phyloP scores from a whole-genome alignment of 2,329 filamentous ascomycete species.

The Tolypocladium guangdongense region DNA sequence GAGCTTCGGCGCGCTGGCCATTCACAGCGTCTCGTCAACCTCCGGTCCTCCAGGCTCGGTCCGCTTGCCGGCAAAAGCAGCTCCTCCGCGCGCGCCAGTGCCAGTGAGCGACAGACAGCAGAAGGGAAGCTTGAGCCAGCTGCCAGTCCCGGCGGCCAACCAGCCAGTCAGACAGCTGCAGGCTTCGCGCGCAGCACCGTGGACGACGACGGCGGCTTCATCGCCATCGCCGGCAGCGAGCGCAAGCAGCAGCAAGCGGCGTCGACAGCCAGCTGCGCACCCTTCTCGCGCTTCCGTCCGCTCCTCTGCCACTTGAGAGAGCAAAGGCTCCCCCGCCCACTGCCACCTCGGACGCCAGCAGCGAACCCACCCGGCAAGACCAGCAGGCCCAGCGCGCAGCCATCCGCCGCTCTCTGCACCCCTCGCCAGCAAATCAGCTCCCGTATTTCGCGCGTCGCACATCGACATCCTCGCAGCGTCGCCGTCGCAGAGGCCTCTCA shows the following conservation, averaged over 20 bases:
- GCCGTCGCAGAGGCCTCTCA: slow-evolving; percentile 41
- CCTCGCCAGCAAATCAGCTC: slow-evolving; percentile 39
- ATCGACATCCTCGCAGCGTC: slow-evolving; percentile 23
- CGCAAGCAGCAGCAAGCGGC: background rate
- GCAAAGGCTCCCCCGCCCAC: background rate
- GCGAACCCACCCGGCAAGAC: slow-evolving; percentile 1
- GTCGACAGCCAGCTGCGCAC: background rate
- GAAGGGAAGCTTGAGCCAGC: slow-evolving; percentile 4
- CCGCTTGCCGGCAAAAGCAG: slow-evolving; percentile 4
- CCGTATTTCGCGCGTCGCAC: slow-evolving; percentile 21
- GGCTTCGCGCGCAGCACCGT: background rate
- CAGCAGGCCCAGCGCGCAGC: background rate
- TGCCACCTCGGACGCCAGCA: slow-evolving; percentile 6
- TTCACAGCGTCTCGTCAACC: slow-evolving; percentile 9
- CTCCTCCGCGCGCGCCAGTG: slow-evolving; percentile 5
- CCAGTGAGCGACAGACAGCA: slow-evolving; percentile 3
- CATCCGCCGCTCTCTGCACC: slow-evolving; percentile 6
- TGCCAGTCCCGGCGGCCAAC: background rate
- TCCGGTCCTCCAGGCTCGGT: slow-evolving; percentile 9
- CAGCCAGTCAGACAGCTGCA: background rate
- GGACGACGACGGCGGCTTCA: background rate
- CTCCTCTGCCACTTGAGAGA: background rate
- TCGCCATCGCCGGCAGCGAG: background rate
- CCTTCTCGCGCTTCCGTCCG: background rate
- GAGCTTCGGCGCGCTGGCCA: slow-evolving; percentile 8